Conservation (phyloP, 2,329 filamentous ascomycete genomes). For the Colletotrichum orbiculare region DNA sequence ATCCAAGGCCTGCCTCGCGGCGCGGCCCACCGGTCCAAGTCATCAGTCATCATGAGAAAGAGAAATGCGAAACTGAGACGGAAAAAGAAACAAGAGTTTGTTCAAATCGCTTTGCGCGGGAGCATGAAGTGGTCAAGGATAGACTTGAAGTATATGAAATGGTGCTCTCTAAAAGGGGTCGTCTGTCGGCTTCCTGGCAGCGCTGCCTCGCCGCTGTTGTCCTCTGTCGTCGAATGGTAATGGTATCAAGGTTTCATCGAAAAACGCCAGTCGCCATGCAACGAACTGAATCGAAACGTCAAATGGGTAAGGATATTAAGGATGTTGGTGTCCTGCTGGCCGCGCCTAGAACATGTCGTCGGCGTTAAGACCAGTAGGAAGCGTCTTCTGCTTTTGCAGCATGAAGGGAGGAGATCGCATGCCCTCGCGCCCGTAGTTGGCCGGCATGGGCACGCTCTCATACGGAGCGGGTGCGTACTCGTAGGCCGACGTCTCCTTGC, state of each 20-base stretch:
- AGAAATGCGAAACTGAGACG: constrained; percentile 13
- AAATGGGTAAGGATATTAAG: constrained; percentile 35
- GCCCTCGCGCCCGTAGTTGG: constrained; percentile 51
- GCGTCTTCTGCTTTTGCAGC: constrained; percentile 45
- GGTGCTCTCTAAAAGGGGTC: constrained; percentile 19
- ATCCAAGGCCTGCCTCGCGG: constrained; percentile 13
- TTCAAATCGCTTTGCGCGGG: constrained; percentile 24
- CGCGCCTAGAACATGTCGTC: constrained; percentile 65
- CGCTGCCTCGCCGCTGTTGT: background rate
- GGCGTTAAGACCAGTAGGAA: constrained; percentile 62
- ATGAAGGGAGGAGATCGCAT: constrained; percentile 48
- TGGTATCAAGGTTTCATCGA: constrained; percentile 38
- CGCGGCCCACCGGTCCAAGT: constrained; percentile 23
- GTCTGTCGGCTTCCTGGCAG: constrained; percentile 10
- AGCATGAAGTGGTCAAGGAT: constrained; percentile 30
- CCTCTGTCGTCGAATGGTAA: constrained; percentile 21
- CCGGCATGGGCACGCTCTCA: constrained; percentile 55
- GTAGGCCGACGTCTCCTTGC: constrained; percentile 55
- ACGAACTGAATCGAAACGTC: constrained; percentile 37
- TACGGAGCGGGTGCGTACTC: constrained; percentile 51
- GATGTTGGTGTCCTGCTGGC: background rate
- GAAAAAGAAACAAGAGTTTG: constrained; percentile 1
- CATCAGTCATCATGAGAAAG: constrained; percentile 34
- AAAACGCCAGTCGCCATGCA: constrained; percentile 56
- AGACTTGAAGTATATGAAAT: constrained; percentile 37